Evolutionary conservation across 257 asterid genomes (phyloP).

Genomic region (Agastache rugosa): DNA sequence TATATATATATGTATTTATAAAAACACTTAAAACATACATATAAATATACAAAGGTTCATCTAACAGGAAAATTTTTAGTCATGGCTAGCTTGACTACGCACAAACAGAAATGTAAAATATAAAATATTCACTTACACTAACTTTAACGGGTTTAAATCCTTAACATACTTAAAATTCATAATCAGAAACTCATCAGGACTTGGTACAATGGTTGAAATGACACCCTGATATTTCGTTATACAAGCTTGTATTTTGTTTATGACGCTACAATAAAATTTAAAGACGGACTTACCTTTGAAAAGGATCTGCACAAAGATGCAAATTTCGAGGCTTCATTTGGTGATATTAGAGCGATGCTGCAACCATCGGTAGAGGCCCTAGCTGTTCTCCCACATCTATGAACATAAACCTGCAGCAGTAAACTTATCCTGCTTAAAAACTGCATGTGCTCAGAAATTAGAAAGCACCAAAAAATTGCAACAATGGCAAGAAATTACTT

Average conservation of each 20-base stretch:
- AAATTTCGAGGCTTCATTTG: conserved; percentile 89
- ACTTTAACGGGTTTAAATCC: not conserved
- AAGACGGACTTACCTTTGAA: conserved; percentile 63
- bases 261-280: conserved; percentile 24
- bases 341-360: conserved; percentile 85
- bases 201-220: conserved; percentile 20
- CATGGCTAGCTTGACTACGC: not conserved
- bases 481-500: conserved; percentile 52
- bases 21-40: not conserved
- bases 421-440: conserved; percentile 29
- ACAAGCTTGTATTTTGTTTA: conserved; percentile 10
- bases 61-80: not conserved
- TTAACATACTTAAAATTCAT: conserved; percentile 21
- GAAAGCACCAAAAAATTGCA: conserved; percentile 18
- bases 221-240: not conserved
- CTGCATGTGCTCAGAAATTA: conserved; percentile 3
- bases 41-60: not conserved
- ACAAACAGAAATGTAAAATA: not conserved
- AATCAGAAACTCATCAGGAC: conserved; percentile 9
- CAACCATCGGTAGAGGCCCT: conserved; percentile 96
- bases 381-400: conserved; percentile 99
- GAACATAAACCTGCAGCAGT: conserved; percentile 78
- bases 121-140: not conserved
- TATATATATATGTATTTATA: not conserved
- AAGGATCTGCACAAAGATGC: conserved; percentile 89